Conservation (phyloP, 163 green algal genomes). For the Scenedesmus sp. region DNA sequence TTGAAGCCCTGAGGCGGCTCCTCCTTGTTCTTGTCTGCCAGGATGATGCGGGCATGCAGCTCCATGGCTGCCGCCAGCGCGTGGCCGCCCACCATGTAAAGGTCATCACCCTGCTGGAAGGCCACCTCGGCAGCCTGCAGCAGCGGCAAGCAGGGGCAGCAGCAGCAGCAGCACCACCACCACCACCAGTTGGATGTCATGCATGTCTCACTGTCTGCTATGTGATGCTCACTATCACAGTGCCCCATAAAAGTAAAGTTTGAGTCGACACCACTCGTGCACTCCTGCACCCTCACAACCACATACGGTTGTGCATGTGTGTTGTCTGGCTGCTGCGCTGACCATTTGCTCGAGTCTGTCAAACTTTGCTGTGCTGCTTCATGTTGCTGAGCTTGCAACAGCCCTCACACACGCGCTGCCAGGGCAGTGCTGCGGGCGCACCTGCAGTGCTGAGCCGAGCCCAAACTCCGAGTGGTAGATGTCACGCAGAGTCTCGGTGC, state of each 20-base stretch:
- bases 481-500: conserved; percentile 42
- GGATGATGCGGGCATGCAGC: conserved; percentile 48
- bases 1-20: neutral
- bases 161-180: neutral
- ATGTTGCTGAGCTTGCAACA: too few species aligned
- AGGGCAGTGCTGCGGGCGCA: neutral
- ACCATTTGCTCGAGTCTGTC: too few species aligned
- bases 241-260: too few species aligned
- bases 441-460: neutral
- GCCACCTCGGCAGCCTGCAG: conserved; percentile 26
- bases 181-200: neutral
- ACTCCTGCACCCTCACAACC: too few species aligned
- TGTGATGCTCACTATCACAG: neutral
- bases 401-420: too few species aligned
- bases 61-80: conserved; percentile 29
- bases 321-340: too few species aligned
- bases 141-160: neutral
- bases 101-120: conserved; percentile 23
- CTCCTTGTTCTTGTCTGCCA: neutral
- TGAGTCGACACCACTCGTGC: too few species aligned
- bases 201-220: too few species aligned
- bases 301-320: too few species aligned
- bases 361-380: too few species aligned
- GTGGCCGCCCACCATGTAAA: neutral
- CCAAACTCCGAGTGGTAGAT: conserved; percentile 39